Percentiles rank a stretch among this genome's conserved stretches.
Evolutionary conservation across 768 basidiomycete species (phyloP).

Genomic region (Phlebiopsis gigantea): DNA sequence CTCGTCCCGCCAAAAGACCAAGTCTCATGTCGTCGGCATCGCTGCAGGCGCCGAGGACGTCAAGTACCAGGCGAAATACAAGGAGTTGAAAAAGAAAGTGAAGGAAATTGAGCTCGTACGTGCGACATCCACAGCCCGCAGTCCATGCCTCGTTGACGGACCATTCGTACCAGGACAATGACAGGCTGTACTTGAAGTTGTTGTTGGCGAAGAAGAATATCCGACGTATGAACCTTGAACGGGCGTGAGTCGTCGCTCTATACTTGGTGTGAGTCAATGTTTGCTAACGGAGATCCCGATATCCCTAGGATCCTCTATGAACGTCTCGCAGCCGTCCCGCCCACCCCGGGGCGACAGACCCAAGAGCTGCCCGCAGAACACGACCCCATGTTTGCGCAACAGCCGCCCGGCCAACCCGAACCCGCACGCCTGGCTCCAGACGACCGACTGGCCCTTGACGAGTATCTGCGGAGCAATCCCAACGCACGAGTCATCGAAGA

Average conservation of each 20-base stretch:
- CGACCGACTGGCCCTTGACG: slow-evolving; percentile 43
- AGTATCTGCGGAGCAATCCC: slow-evolving; percentile 46
- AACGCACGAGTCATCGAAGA: slow-evolving; percentile 41
- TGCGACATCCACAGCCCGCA: slow-evolving; percentile 16
- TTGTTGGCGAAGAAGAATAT: slow-evolving; percentile 76
- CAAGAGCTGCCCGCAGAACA: slow-evolving; percentile 23
- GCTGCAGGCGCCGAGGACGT: slow-evolving; percentile 78
- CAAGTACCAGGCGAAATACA: slow-evolving; percentile 86
- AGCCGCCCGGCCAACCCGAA: slow-evolving; percentile 21
- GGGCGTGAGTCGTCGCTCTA: slow-evolving; percentile 57
- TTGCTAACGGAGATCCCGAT: neutral
- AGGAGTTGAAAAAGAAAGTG: slow-evolving; percentile 82
- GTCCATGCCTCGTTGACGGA: slow-evolving; percentile 1
- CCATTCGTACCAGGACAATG: slow-evolving; percentile 63
- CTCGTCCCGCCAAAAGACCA: slow-evolving; percentile 13
- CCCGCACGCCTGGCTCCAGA: slow-evolving; percentile 25
- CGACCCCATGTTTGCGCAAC: slow-evolving; percentile 21
- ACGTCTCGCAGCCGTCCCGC: slow-evolving; percentile 57
- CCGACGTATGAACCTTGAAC: slow-evolving; percentile 81
- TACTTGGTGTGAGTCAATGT: neutral
- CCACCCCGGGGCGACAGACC: slow-evolving; percentile 38
- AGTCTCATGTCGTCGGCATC: slow-evolving; percentile 38
- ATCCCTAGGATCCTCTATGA: slow-evolving; percentile 68
- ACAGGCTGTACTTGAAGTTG: slow-evolving; percentile 79
- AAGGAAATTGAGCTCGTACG: slow-evolving; percentile 79